These are phyloP conservation scores for Naganishia vishniacii DNA, from an alignment of 768 basidiomycete genomes.

Conservation along the genomic window DNA sequence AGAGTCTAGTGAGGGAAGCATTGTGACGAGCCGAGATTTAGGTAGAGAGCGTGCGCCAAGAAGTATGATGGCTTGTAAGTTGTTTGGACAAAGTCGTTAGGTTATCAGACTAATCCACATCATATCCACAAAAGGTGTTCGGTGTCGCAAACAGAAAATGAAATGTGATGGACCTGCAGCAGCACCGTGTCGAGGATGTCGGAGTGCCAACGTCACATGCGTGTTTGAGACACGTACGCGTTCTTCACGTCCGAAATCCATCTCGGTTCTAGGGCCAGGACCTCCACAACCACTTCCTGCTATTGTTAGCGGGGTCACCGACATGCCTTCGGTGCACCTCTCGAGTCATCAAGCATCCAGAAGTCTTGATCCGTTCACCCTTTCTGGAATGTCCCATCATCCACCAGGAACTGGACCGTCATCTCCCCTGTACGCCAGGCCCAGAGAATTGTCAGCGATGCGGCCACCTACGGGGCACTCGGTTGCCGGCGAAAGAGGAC, in stretches of 20 bases:
- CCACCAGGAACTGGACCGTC: background rate
- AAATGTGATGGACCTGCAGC: constrained; percentile 29
- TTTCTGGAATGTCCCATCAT: constrained; percentile 1
- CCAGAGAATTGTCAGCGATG: background rate
- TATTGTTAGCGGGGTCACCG: constrained; percentile 11
- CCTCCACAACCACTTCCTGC: constrained; percentile 29
- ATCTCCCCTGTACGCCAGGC: constrained; percentile 1
- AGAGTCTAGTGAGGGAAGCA: constrained; percentile 27
- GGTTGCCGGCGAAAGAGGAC: background rate
- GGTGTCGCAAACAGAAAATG: constrained; percentile 31
- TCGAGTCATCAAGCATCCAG: constrained; percentile 11
- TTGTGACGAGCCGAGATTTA: constrained; percentile 19
- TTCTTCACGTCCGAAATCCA: constrained; percentile 27
- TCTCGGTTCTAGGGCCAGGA: constrained; percentile 19
- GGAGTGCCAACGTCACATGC: constrained; percentile 28
- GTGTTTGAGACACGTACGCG: constrained; percentile 28
- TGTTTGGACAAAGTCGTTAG: background rate
- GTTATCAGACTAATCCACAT: background rate
- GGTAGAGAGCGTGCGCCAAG: constrained; percentile 26
- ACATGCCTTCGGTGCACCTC: constrained; percentile 13
- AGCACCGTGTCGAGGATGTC: constrained; percentile 28
- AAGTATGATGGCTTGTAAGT: constrained; percentile 31
- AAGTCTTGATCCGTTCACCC: constrained; percentile 23
- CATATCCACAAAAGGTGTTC: constrained; percentile 15
- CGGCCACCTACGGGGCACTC: background rate